Conservation (phyloP, 208 protist species). For the Borovskyia barvae region DNA sequence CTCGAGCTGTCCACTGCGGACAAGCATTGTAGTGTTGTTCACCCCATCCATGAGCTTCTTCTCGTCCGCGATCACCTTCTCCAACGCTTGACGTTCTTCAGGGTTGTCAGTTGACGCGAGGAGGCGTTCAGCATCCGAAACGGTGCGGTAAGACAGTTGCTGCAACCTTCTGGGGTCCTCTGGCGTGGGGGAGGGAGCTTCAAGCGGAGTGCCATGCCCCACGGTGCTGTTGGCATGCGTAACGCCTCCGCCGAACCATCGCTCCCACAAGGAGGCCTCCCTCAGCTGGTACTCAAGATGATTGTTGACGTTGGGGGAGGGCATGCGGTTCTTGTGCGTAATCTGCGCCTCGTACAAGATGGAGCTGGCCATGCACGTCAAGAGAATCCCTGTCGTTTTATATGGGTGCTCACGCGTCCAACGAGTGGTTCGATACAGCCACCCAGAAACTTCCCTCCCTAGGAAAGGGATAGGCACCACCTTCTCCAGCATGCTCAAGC, state of each 20-base stretch:
- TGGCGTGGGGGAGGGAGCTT: neutral
- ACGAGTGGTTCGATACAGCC: constrained; percentile 80
- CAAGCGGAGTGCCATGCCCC: neutral
- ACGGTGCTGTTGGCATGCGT: constrained; percentile 3
- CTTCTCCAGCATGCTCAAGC: constrained; percentile 86
- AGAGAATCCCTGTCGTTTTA: constrained; percentile 40
- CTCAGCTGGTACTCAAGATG: constrained; percentile 81
- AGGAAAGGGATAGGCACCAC: constrained; percentile 83
- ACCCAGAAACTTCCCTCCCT: constrained; percentile 70
- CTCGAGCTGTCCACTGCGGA: constrained; percentile 70
- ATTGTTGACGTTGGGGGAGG: constrained; percentile 81
- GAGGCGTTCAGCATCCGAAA: constrained; percentile 53
- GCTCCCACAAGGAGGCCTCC: constrained; percentile 32
- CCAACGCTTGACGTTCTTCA: constrained; percentile 47
- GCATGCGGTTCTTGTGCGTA: constrained; percentile 75
- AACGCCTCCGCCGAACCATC: constrained; percentile 16
- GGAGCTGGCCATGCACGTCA: constrained; percentile 40
- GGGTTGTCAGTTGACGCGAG: constrained; percentile 42
- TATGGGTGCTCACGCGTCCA: constrained; percentile 65
- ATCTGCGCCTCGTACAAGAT: constrained; percentile 81
- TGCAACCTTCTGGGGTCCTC: constrained; percentile 12
- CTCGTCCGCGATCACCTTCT: constrained; percentile 63
- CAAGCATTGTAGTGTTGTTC: constrained; percentile 70
- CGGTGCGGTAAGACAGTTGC: constrained; percentile 26
- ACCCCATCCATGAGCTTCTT: constrained; percentile 43